Base-by-base conservation (phyloP, 306 rosid genomes). In the Gillenia trifoliata region DNA sequence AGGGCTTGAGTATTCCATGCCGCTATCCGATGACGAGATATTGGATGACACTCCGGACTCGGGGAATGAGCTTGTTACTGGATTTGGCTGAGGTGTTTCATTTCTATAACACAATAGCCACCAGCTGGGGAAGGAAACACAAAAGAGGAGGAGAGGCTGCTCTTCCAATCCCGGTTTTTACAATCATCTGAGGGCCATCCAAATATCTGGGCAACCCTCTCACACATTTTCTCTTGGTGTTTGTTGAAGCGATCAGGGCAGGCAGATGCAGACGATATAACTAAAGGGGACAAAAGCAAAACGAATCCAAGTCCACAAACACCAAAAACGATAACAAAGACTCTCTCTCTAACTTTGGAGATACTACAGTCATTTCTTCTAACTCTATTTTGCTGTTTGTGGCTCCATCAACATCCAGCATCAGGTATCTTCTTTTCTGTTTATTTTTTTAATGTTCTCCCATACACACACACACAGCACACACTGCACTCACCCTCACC, bases 31-130 rank as follows among this genome's bases (percentile, higher is more conserved):
- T 23, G 88, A 88, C 25, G 78, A 83, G 70, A 85, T 83, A 67
- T 86, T 84, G 5, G 96, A 84, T 25, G 88, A 92, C 61, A 69
- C 71, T 3, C 72, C 66, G 0, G 92, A 89, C 72, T 71, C 70
- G 11, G 88, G 66, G 65, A 84, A 16, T 26, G 89, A 69, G 78
- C 72, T 81, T 23, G 91, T 55, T 13, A 20, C 40, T 13, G 74
- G 70, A 62, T 85, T 82, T 57, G 88, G 76, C 30, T 67, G 83
- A 55, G 80, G 88, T 20, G 67, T 77, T 71, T 86, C 84, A 78
- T 75, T 82, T 77, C 87, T 84, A 73, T 30, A 79, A 74, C 76
- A n/a, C n/a, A n/a, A n/a, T 59, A n/a, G n/a, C n/a, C n/a, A n/a
- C n/a, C n/a, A n/a, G n/a, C n/a, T n/a, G n/a, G n/a, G n/a, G n/a